Evolutionary conservation across 805 yeast genomes (phyloP).

Genomic region (Candida adriatica): DNA sequence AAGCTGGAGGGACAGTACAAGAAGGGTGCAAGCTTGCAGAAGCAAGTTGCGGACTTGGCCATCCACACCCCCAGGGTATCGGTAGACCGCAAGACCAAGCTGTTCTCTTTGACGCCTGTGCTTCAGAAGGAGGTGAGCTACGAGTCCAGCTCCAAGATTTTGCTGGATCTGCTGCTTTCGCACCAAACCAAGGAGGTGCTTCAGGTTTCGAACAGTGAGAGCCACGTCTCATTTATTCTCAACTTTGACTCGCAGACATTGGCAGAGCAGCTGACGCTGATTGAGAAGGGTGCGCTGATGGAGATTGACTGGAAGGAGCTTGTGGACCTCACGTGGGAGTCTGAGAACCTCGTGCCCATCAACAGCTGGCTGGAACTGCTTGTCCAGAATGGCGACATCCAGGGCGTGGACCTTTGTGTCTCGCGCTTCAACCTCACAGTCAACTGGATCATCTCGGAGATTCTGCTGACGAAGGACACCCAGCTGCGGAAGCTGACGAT

Average conservation of each 20-base stretch:
- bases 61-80: conserved; percentile 22
- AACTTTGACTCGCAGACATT: conserved; percentile 59
- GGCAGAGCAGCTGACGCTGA: conserved; percentile 77
- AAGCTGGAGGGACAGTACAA: conserved; percentile 67
- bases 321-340: conserved; percentile 66
- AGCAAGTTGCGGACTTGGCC: conserved; percentile 15
- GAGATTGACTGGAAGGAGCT: conserved; percentile 93
- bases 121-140: conserved; percentile 16
- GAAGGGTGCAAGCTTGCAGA: conserved; percentile 10
- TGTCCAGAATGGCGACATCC: conserved; percentile 44
- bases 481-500: conserved; percentile 60
- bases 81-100: conserved; percentile 31
- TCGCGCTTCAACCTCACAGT: conserved; percentile 84
- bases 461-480: conserved; percentile 57
- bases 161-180: conserved; percentile 31
- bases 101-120: conserved; percentile 29
- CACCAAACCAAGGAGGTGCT: conserved; percentile 18
- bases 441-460: conserved; percentile 88
- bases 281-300: conserved; percentile 75
- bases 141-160: conserved; percentile 27
- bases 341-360: conserved; percentile 52
- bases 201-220: conserved; percentile 27
- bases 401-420: conserved; percentile 79
- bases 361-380: conserved; percentile 81
- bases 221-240: conserved; percentile 79